Percentiles rank a stretch among this genome's conserved stretches.
Conservation (phyloP, 1,139 yeast genomes). For the Kodamaea derodonti region DNA sequence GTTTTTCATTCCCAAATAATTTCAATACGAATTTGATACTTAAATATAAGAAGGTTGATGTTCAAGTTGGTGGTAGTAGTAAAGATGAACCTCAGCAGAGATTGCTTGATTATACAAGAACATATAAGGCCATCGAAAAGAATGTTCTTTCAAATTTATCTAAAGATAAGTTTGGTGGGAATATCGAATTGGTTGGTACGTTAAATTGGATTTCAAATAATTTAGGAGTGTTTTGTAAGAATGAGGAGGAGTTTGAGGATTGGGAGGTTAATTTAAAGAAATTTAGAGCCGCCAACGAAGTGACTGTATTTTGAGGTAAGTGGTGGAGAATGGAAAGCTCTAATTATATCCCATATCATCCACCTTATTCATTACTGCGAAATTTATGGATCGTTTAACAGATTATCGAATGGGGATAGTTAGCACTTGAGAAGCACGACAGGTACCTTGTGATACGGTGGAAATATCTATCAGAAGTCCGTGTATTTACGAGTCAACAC, state of each 20-base stretch:
- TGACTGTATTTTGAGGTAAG: no score
- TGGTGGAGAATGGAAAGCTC: no score
- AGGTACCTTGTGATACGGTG: no score
- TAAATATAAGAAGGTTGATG: slow-evolving; percentile 14
- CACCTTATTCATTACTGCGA: no score
- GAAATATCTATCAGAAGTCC: no score
- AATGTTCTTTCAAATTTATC: slow-evolving; percentile 21
- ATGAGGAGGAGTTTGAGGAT: slow-evolving; percentile 13
- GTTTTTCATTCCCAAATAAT: slow-evolving; percentile 20
- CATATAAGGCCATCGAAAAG: slow-evolving; percentile 20
- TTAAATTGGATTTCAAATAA: slow-evolving; percentile 31
- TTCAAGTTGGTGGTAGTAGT: slow-evolving; percentile 4
- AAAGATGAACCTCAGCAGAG: slow-evolving; percentile 6
- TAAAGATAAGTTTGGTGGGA: slow-evolving; percentile 13
- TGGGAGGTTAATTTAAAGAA: slow-evolving; percentile 6
- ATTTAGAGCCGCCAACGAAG: no score
- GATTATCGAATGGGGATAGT: no score
- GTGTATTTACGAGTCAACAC: no score
- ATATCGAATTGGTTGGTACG: slow-evolving; percentile 18
- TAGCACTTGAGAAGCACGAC: no score
- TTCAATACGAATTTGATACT: slow-evolving; percentile 22
- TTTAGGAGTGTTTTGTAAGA: slow-evolving; percentile 21
- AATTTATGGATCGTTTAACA: no score
- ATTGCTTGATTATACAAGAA: slow-evolving; percentile 14
- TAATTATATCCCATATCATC: no score